phyloP scores from a whole-genome alignment of 192 early-diverging fungal genomes.

The Obelidium mucronatum region DNA sequence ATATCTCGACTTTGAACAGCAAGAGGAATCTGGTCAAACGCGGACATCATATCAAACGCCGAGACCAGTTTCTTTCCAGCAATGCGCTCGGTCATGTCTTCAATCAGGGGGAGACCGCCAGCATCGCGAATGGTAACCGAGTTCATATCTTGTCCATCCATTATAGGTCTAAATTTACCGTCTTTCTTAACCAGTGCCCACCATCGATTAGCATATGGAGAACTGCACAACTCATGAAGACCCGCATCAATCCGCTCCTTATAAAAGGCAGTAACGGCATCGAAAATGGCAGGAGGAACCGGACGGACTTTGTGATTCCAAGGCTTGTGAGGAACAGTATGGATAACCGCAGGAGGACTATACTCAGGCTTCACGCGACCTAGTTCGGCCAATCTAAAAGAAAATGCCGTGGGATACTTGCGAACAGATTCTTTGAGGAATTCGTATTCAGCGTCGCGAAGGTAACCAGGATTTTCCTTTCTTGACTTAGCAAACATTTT shows the following conservation, averaged over 20 bases:
- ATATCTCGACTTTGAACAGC: background rate
- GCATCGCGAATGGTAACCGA: background rate
- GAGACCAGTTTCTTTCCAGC: background rate
- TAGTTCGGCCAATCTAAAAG: background rate
- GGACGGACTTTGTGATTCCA: background rate
- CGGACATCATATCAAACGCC: background rate
- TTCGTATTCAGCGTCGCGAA: background rate
- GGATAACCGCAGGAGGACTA: background rate
- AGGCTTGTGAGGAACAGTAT: conserved; percentile 4
- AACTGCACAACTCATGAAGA: background rate
- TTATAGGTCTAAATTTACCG: background rate
- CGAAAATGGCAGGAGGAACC: background rate
- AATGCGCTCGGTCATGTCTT: background rate
- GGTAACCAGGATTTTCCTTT: background rate
- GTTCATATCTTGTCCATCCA: background rate
- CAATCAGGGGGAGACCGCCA: background rate
- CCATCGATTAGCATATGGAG: background rate
- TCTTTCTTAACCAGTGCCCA: background rate
- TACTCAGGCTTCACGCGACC: background rate
- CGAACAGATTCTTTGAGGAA: background rate
- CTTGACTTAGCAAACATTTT: background rate
- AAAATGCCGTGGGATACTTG: background rate
- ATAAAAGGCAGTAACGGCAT: background rate
- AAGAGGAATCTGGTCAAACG: background rate
- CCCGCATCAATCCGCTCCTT: background rate